These are phyloP conservation scores for Stellera chamaejasme DNA, from an alignment of 345 rosid genomes.

Conservation along the genomic window DNA sequence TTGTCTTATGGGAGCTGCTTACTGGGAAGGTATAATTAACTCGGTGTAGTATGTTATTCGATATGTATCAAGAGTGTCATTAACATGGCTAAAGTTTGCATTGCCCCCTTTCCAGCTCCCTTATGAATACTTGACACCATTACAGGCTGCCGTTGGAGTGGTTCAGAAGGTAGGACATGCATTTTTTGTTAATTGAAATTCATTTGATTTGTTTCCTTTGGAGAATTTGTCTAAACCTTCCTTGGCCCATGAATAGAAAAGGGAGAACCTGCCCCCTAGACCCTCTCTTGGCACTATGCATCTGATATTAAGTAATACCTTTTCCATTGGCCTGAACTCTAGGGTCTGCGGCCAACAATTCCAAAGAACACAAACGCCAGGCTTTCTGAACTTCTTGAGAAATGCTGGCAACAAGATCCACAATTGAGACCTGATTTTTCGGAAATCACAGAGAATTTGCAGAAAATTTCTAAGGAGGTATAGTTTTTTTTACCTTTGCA, in stretches of 20 bases:
- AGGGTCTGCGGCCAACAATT: constrained; percentile 82
- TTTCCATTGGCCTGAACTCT: constrained; percentile 9
- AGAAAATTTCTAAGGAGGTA: constrained; percentile 75
- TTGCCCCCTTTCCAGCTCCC: constrained; percentile 64
- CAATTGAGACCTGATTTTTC: constrained; percentile 76
- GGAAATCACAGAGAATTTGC: constrained; percentile 56
- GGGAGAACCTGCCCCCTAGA: no score
- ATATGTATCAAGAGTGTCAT: not conserved
- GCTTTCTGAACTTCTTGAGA: constrained; percentile 59
- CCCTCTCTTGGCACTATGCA: not conserved
- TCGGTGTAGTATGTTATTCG: constrained; percentile 3
- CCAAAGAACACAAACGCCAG: constrained; percentile 60
- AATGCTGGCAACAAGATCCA: constrained; percentile 92
- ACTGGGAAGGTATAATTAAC: constrained; percentile 66
- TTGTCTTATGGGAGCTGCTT: constrained; percentile 89
- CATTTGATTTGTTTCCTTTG: not conserved
- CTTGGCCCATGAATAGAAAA: no score
- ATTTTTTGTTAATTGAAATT: not conserved
- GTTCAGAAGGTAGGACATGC: constrained; percentile 71
- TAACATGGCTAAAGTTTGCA: constrained; percentile 1
- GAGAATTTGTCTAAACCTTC: not conserved
- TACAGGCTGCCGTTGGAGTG: constrained; percentile 96
- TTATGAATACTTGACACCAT: constrained; percentile 82
- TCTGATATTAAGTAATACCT: not conserved
- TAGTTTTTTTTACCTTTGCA: constrained; percentile 1